Percentiles rank a stretch among this genome's conserved stretches.
Evolutionary conservation across 305 asterid genomes (phyloP).

Genomic region (Fraxinus sp.): DNA sequence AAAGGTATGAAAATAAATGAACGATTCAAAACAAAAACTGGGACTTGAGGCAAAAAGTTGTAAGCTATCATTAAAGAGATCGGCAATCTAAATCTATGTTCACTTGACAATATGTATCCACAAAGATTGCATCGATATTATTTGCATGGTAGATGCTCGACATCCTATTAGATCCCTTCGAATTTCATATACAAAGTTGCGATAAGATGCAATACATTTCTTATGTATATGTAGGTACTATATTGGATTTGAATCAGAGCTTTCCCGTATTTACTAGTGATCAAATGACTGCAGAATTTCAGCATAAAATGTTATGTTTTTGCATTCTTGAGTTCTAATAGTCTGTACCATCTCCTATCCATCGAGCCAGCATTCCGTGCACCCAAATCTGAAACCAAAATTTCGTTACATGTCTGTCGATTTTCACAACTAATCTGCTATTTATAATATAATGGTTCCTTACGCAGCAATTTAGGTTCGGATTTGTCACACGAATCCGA

Average conservation of each 20-base stretch:
- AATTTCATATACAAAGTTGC: neutral
- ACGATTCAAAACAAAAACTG: neutral
- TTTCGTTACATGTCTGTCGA: neutral
- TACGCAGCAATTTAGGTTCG: conserved; percentile 67
- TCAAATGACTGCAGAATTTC: neutral
- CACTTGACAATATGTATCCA: neutral
- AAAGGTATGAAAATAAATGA: neutral
- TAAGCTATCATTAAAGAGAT: neutral
- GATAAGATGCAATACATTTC: neutral
- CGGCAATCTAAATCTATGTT: neutral
- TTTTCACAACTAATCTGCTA: neutral
- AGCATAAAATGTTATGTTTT: neutral
- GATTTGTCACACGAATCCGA: conserved; percentile 74
- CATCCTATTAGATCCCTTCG: neutral
- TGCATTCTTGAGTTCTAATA: conserved; percentile 62
- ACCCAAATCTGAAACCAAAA: conserved; percentile 55
- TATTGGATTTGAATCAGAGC: neutral
- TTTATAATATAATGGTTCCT: conserved; percentile 18
- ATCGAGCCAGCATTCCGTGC: conserved; percentile 57
- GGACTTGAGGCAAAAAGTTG: neutral
- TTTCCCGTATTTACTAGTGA: neutral
- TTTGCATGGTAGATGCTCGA: neutral
- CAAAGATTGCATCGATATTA: neutral
- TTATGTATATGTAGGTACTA: neutral
- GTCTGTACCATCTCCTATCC: conserved; percentile 76